These are phyloP conservation scores for Gastrodia elata DNA, from an alignment of 106 monocot species.

Conservation along the genomic window DNA sequence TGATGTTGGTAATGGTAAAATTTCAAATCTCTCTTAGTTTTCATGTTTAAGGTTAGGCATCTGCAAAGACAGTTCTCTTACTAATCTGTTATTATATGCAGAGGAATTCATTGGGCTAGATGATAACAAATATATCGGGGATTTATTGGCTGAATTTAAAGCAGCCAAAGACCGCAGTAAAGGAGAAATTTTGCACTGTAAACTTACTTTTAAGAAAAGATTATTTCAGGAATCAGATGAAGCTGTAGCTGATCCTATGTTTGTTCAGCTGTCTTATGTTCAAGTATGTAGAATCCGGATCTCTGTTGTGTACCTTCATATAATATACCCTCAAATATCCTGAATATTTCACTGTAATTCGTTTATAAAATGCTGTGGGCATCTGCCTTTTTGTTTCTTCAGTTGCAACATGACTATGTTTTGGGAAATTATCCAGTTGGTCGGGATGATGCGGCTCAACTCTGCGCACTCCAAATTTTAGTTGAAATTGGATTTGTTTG, in stretches of 20 bases:
- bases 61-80: neutral
- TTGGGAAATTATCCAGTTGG: constrained; percentile 96
- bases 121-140: constrained; percentile 98
- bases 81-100: constrained; percentile 23
- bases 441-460: constrained; percentile 90
- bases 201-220: constrained; percentile 84
- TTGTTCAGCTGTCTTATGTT: constrained; percentile 93
- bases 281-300: constrained; percentile 41
- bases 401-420: constrained; percentile 98
- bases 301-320: neutral
- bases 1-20: constrained; percentile 76
- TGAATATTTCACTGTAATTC: neutral
- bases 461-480: constrained; percentile 86
- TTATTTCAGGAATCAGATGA: constrained; percentile 97
- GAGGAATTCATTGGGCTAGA: constrained; percentile 96
- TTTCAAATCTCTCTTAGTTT: neutral
- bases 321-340: neutral
- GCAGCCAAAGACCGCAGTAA: constrained; percentile 84
- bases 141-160: constrained; percentile 85
- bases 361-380: neutral
- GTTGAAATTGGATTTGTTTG: constrained; percentile 79
- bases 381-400: constrained; percentile 11
- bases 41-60: neutral
- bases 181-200: constrained; percentile 93
- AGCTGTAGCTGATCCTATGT: constrained; percentile 87